Conservation (phyloP, 306 rosid genomes). For the Rosa chinensis region DNA sequence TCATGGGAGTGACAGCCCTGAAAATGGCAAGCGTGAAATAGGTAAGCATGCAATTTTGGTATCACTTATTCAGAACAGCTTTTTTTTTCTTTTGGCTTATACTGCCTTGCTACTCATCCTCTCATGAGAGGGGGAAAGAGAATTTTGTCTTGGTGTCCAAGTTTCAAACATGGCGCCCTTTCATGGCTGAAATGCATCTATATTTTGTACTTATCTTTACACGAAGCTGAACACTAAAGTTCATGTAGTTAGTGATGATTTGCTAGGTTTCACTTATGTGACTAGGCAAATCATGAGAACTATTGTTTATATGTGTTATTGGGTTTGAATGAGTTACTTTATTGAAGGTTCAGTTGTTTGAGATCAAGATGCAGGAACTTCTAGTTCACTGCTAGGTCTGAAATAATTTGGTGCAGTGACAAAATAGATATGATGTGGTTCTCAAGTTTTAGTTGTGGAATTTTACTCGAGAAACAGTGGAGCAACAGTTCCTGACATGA, state of each 20-base stretch:
- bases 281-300: not conserved
- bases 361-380: not conserved
- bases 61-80: not conserved
- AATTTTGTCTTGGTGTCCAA: not conserved
- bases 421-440: not conserved
- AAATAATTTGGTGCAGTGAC: not conserved
- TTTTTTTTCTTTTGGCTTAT: not conserved
- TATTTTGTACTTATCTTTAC: not conserved
- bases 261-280: not conserved
- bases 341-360: not conserved
- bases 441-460: not conserved
- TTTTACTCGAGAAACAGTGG: not conserved
- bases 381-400: not conserved
- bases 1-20: constrained; percentile 99
- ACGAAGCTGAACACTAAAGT: not conserved
- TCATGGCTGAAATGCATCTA: not conserved
- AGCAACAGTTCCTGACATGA: not conserved
- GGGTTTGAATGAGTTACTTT: not conserved
- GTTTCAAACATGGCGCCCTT: not conserved
- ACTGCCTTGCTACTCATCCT: not conserved
- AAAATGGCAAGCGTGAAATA: constrained; percentile 89
- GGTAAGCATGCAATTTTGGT: constrained; percentile 38
- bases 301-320: not conserved
- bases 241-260: not conserved
- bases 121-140: not conserved